Percentiles rank a stretch among this genome's conserved stretches.
Evolutionary conservation across 164 flowering plant genomes (phyloP).

Genomic region (Vitis rotundifolia): DNA sequence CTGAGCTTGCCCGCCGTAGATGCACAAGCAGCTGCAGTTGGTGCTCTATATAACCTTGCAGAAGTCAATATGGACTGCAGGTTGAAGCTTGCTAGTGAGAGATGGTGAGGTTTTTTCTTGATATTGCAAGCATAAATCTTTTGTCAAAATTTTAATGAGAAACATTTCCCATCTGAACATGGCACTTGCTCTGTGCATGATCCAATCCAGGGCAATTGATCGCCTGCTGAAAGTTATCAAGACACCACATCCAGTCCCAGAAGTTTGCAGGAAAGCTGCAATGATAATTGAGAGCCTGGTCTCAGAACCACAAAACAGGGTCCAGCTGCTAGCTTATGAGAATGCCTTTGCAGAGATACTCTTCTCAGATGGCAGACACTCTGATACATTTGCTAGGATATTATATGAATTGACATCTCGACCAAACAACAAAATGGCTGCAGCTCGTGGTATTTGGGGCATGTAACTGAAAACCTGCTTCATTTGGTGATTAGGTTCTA

Average conservation of each 20-base stretch:
- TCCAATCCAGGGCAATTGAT: slow-evolving; percentile 79
- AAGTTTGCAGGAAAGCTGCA: slow-evolving; percentile 91
- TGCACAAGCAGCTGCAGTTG: slow-evolving; percentile 98
- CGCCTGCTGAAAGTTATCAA: slow-evolving; percentile 76
- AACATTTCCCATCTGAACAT: no score
- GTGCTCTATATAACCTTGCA: slow-evolving; percentile 87
- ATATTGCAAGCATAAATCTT: background rate
- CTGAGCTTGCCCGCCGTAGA: slow-evolving; percentile 71
- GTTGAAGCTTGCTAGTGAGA: slow-evolving; percentile 86
- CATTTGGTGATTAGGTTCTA: background rate
- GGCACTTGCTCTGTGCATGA: background rate
- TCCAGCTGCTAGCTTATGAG: slow-evolving; percentile 74
- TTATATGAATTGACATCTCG: slow-evolving; percentile 84
- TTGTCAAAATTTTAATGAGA: no score
- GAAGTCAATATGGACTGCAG: slow-evolving; percentile 95
- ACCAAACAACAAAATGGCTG: slow-evolving; percentile 65
- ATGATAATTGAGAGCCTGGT: slow-evolving; percentile 85
- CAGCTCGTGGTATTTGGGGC: slow-evolving; percentile 93
- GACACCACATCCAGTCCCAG: slow-evolving; percentile 88
- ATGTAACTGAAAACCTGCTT: slow-evolving; percentile 38
- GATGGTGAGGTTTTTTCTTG: slow-evolving; percentile 54
- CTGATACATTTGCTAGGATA: slow-evolving; percentile 92
- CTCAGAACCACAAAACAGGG: slow-evolving; percentile 87
- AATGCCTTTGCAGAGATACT: slow-evolving; percentile 90
- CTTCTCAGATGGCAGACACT: slow-evolving; percentile 68